Evolutionary conservation across 1,139 yeast genomes (phyloP), one percentile per base, ranked within the genome.

Genomic region (Yamadazyma conglobata): DNA sequence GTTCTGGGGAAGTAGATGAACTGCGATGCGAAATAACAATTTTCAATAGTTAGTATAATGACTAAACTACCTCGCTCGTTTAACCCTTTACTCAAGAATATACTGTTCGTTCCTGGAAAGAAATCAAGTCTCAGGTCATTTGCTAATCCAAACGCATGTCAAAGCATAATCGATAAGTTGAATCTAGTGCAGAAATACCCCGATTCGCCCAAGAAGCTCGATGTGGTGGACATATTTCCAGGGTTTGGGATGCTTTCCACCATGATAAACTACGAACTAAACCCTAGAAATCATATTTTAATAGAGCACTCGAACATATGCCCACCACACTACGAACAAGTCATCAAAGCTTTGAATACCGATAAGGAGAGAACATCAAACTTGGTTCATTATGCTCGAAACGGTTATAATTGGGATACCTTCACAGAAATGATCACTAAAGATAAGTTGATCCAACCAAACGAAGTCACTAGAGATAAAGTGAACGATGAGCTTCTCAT

Each of bases 341-440:
- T 55, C 31, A 54, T 55, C 21, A 44, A 42, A 18, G 40, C 30
- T 27, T 54, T 58, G 14, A 35, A 53, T 24, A 35, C 42, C 14
- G 39, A 35, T 16, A 54, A 56, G 2, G 49, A 47, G 3, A 54
- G 55, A 32, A 29, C 37, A 10, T 63, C 58, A 31, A 59, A 62
- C 31, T 56, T 70, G 33, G 46, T 37, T 6, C 45, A 58, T 17
- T 57, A 51, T 35, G 45, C 51, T 5, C 44, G 48, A 27, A 77
- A 77, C 44, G 89, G 91, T 2, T 83, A 70, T 50, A 58, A 70
- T 14, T 85, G 95, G 95, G 58, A 57, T 3, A 64, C 86, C 1
- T 85, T 69, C 42, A 54, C 50, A 5, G 54, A 60, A 0, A 39
- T 82, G 20, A 58, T 73, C 3, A 58, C 67, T 4, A 46, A 64